These are phyloP conservation scores for Beauveria brongniartii DNA, from an alignment of 2,329 filamentous ascomycete species.

Conservation along the genomic window DNA sequence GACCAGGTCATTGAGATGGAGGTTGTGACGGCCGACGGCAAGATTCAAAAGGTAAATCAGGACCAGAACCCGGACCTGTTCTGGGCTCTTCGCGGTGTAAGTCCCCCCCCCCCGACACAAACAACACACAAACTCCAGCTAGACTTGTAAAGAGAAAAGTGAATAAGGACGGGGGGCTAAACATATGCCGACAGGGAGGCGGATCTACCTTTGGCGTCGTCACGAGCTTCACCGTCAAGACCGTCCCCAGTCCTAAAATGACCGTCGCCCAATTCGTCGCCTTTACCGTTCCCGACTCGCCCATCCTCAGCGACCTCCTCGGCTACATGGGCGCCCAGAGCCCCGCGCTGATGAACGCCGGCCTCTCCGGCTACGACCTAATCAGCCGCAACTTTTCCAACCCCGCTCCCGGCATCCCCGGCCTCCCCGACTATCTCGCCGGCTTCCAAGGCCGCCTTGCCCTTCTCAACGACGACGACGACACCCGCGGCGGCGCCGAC, in stretches of 20 bases:
- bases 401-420: slow-evolving; percentile 23
- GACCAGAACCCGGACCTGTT: slow-evolving; percentile 49
- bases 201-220: slow-evolving; percentile 55
- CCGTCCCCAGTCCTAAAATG: slow-evolving; percentile 35
- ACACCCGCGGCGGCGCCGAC: slow-evolving; percentile 20
- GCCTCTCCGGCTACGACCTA: slow-evolving; percentile 43
- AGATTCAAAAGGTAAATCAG: slow-evolving; percentile 42
- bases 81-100: slow-evolving; percentile 54
- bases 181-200: slow-evolving; percentile 35
- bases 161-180: too few relatives aligned
- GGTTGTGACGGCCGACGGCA: slow-evolving; percentile 44
- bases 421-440: slow-evolving; percentile 23
- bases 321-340: slow-evolving; percentile 33
- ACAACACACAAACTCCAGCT: too few relatives aligned
- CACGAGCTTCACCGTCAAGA: slow-evolving; percentile 47
- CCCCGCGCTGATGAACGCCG: slow-evolving; percentile 28
- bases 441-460: slow-evolving; percentile 27
- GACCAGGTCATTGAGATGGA: slow-evolving; percentile 54
- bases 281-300: slow-evolving; percentile 21
- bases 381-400: slow-evolving; percentile 29
- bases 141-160: too few relatives aligned
- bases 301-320: slow-evolving; percentile 38
- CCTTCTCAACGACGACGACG: slow-evolving; percentile 32
- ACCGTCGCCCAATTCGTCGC: slow-evolving; percentile 17
- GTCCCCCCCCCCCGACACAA: slow-evolving; percentile 13